Conservation (phyloP, 2,329 filamentous ascomycete genomes). For the Trichoderma oligosporum region DNA sequence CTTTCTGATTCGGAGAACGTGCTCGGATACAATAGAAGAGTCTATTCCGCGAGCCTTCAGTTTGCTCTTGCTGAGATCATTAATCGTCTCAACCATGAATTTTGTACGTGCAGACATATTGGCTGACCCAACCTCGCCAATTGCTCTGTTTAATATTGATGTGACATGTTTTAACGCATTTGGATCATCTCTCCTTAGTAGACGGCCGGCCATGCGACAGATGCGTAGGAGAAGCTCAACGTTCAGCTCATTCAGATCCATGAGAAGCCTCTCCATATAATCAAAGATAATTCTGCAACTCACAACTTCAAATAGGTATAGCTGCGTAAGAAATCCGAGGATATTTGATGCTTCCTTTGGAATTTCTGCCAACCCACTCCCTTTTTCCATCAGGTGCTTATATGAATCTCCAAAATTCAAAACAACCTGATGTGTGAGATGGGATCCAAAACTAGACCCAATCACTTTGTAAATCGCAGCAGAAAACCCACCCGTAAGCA, state of each 20-base stretch:
- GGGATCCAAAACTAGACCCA: conserved; percentile 84
- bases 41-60: conserved; percentile 71
- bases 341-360: conserved; percentile 59
- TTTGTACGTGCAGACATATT: conserved; percentile 83
- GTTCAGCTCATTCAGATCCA: conserved; percentile 74
- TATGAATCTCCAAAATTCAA: conserved; percentile 69
- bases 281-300: conserved; percentile 83
- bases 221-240: conserved; percentile 84
- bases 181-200: conserved; percentile 84
- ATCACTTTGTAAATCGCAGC: conserved; percentile 82
- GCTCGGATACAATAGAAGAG: conserved; percentile 71
- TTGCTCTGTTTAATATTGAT: conserved; percentile 67
- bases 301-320: conserved; percentile 90
- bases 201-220: conserved; percentile 74
- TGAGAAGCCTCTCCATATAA: conserved; percentile 75
- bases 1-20: conserved; percentile 86
- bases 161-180: conserved; percentile 87
- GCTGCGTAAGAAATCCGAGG: conserved; percentile 74
- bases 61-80: conserved; percentile 90
- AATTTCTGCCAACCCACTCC: conserved; percentile 38
- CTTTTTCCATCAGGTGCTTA: conserved; percentile 38
- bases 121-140: conserved; percentile 62
- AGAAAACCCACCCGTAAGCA: conserved; percentile 85
- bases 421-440: conserved; percentile 75
- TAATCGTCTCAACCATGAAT: conserved; percentile 97